Percentiles rank a stretch among this genome's conserved stretches.
Conservation (phyloP, 2,329 filamentous ascomycete genomes). For the Colletotrichum sp. region DNA sequence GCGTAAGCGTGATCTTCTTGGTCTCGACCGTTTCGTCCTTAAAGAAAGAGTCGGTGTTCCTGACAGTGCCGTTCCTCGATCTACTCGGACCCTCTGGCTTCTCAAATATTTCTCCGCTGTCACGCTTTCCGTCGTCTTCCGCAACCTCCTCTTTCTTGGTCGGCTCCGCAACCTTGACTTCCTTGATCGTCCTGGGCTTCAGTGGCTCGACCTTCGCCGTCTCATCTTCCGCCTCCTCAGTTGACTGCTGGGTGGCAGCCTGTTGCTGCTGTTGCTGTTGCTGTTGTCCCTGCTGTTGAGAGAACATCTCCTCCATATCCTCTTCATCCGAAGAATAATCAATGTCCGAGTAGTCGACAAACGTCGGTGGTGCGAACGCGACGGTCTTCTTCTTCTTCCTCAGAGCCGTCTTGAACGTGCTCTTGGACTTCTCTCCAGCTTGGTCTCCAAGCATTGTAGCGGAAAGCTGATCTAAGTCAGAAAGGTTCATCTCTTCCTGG, state of each 20-base stretch:
- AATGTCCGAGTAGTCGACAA: constrained; percentile 85
- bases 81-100: constrained; percentile 60
- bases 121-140: constrained; percentile 44
- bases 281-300: constrained; percentile 34
- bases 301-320: constrained; percentile 51
- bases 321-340: constrained; percentile 87
- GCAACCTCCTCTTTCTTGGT: constrained; percentile 32
- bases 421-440: constrained; percentile 75
- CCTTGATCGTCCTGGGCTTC: constrained; percentile 51
- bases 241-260: constrained; percentile 27
- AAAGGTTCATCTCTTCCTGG: constrained; percentile 10
- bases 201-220: constrained; percentile 61
- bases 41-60: constrained; percentile 96
- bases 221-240: constrained; percentile 50
- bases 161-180: constrained; percentile 39
- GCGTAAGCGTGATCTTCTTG: constrained; percentile 95
- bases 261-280: constrained; percentile 36
- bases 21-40: constrained; percentile 95
- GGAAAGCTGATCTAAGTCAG: constrained; percentile 55
- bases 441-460: constrained; percentile 68
- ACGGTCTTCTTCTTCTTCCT: constrained; percentile 86
- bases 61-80: constrained; percentile 83
- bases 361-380: constrained; percentile 83
- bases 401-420: constrained; percentile 83
- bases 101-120: constrained; percentile 73